Conservation (phyloP, 768 basidiomycete species). For the Termitomyces sp. region DNA sequence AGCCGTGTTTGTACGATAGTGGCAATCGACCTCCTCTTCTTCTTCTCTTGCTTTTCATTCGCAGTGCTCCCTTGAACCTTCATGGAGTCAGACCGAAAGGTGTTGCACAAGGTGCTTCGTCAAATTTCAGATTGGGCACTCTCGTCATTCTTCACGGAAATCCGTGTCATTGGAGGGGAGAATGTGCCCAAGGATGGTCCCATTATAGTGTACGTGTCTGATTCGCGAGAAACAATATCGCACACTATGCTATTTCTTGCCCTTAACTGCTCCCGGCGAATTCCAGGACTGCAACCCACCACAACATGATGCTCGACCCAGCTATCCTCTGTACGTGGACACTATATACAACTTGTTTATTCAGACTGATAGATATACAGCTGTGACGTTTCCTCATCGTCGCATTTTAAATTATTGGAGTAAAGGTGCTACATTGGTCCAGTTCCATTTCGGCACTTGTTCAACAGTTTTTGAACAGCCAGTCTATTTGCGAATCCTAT, state of each 20-base stretch:
- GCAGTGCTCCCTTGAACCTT: neutral
- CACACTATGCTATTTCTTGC: neutral
- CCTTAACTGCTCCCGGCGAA: neutral
- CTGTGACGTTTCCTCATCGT: slow-evolving; percentile 74
- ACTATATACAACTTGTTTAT: neutral
- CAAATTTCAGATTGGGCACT: slow-evolving; percentile 68
- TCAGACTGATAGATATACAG: slow-evolving; percentile 31
- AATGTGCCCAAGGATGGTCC: slow-evolving; percentile 85
- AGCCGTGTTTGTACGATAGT: neutral
- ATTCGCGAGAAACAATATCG: neutral
- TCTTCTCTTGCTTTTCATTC: neutral
- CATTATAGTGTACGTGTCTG: slow-evolving; percentile 79
- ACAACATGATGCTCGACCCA: slow-evolving; percentile 95
- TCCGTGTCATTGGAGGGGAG: slow-evolving; percentile 81
- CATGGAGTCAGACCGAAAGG: slow-evolving; percentile 30
- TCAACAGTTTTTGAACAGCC: slow-evolving; percentile 31
- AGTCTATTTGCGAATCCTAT: slow-evolving; percentile 78
- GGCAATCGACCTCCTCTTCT: neutral
- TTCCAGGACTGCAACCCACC: slow-evolving; percentile 73
- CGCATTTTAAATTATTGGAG: slow-evolving; percentile 91
- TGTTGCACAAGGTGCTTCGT: slow-evolving; percentile 68
- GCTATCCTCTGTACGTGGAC: slow-evolving; percentile 58
- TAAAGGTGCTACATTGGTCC: slow-evolving; percentile 52
- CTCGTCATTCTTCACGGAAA: slow-evolving; percentile 83
- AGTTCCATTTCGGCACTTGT: neutral